Evolutionary conservation across 495 filamentous ascomycete species (phyloP).

Genomic region (Xylaria acuta): DNA sequence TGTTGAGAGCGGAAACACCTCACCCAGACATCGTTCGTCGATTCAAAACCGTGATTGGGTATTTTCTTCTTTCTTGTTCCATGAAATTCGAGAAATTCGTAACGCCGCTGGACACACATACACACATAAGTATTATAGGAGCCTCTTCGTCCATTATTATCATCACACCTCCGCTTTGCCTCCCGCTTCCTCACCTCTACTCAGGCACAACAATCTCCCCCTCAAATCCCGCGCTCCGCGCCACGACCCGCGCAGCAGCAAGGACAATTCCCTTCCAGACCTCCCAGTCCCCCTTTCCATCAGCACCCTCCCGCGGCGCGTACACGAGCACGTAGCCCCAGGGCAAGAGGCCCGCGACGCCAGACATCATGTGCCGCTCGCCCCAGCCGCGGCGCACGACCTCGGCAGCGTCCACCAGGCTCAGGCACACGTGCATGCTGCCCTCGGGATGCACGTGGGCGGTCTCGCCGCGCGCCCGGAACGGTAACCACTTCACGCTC

Average conservation of each 20-base stretch:
- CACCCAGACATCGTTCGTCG: background rate
- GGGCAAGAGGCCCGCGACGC: conserved; percentile 32
- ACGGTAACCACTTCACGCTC: conserved; percentile 15
- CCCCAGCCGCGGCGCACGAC: conserved; percentile 42
- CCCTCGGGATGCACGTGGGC: conserved; percentile 45
- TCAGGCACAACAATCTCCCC: conserved; percentile 8
- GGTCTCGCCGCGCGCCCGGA: conserved; percentile 34
- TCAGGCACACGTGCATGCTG: conserved; percentile 39
- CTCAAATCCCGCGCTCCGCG: conserved; percentile 27
- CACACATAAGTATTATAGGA: background rate
- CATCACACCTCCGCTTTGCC: background rate
- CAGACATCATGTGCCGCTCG: conserved; percentile 39
- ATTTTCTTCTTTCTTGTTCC: background rate
- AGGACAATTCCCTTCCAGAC: conserved; percentile 34
- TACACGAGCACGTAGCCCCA: conserved; percentile 44
- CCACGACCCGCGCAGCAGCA: conserved; percentile 33
- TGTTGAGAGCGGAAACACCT: background rate
- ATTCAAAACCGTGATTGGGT: background rate
- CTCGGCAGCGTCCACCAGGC: conserved; percentile 40
- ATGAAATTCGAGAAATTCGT: background rate
- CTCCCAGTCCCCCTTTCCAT: conserved; percentile 31
- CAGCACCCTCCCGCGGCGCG: conserved; percentile 37
- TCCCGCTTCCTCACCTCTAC: background rate
- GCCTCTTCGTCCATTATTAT: background rate
- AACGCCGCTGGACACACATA: background rate